Conservation (phyloP, 2,329 filamentous ascomycete species). For the Fusarium euwallaceae region DNA sequence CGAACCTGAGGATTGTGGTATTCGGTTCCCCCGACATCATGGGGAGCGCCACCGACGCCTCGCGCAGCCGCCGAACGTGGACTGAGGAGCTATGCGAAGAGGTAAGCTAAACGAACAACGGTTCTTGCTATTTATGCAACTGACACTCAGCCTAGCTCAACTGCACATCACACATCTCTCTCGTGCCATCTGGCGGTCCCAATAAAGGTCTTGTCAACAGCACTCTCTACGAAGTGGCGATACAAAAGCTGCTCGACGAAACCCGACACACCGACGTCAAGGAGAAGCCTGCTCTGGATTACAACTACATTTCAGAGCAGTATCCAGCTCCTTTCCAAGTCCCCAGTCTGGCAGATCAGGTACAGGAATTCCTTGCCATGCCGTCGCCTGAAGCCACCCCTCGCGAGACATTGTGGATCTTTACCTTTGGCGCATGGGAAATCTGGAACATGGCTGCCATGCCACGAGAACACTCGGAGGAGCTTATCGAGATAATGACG, state of each 20-base stretch:
- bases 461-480: constrained; percentile 55
- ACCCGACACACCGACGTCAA: constrained; percentile 49
- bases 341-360: constrained; percentile 60
- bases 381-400: constrained; percentile 51
- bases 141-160: constrained; percentile 53
- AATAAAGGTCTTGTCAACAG: constrained; percentile 67
- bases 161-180: constrained; percentile 61
- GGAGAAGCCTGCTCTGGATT: constrained; percentile 57
- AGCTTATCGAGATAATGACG: constrained; percentile 54
- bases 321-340: constrained; percentile 57
- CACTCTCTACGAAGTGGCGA: constrained; percentile 60
- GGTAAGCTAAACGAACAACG: constrained; percentile 46
- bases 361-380: constrained; percentile 60
- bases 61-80: constrained; percentile 54
- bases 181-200: constrained; percentile 59
- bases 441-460: constrained; percentile 65
- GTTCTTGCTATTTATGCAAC: not conserved
- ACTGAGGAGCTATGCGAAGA: constrained; percentile 63
- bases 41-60: constrained; percentile 53
- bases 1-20: constrained; percentile 62
- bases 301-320: constrained; percentile 57
- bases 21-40: constrained; percentile 65
- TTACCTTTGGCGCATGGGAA: constrained; percentile 68
- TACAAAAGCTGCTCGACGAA: constrained; percentile 54
- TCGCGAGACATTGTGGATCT: constrained; percentile 66